Conservation (phyloP, 2,329 filamentous ascomycete species). For the Sporothrix curviconia region DNA sequence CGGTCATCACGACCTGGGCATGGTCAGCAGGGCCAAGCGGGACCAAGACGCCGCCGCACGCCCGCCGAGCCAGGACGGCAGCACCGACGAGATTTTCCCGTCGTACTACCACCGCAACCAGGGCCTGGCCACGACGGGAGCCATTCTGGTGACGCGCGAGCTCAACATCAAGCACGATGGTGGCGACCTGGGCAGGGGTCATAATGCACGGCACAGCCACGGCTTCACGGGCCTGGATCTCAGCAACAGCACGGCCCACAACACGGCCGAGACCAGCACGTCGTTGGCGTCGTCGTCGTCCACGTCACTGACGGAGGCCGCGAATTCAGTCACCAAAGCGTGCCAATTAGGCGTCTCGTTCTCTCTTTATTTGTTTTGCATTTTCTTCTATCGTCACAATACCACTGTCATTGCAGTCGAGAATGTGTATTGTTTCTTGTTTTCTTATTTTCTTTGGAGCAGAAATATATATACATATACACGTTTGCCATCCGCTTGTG, state of each 20-base stretch:
- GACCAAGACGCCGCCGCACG: not conserved
- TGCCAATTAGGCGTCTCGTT: not conserved
- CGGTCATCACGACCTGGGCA: too few relatives aligned
- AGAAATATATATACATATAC: too few relatives aligned
- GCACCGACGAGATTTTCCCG: constrained; percentile 7
- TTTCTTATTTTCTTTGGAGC: too few relatives aligned
- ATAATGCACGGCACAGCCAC: not conserved
- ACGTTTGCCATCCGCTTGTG: too few relatives aligned
- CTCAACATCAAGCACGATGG: constrained; percentile 4
- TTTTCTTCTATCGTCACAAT: too few relatives aligned
- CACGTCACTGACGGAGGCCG: not conserved
- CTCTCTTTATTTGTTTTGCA: not conserved
- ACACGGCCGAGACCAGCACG: not conserved
- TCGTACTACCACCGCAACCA: constrained; percentile 1
- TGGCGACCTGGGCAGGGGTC: not conserved
- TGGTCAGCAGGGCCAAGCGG: too few relatives aligned
- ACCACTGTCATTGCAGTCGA: too few relatives aligned
- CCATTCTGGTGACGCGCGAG: constrained; percentile 9
- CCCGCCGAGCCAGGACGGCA: not conserved
- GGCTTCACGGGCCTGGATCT: not conserved
- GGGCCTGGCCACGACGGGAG: not conserved
- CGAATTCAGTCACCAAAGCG: not conserved
- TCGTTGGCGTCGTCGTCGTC: not conserved
- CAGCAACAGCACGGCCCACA: not conserved
- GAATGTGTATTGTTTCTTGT: too few relatives aligned